phyloP scores from a whole-genome alignment of 495 filamentous ascomycete species.

The Aspergillus taichungensis region DNA sequence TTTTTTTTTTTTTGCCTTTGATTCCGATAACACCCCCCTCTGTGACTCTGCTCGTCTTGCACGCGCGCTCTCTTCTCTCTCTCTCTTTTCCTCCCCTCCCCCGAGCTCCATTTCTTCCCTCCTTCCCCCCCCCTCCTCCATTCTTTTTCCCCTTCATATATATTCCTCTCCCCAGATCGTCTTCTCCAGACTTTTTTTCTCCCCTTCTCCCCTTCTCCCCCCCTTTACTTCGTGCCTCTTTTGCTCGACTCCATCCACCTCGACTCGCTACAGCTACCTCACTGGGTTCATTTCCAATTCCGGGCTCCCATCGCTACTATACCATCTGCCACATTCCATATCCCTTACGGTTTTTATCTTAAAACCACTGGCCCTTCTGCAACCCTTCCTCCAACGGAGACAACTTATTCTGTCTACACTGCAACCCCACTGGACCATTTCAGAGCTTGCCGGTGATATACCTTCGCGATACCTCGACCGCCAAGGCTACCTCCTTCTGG shows the following conservation, averaged over 20 bases:
- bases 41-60: conserved; percentile 20
- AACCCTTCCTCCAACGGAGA: no score
- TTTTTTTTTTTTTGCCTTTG: conserved; percentile 6
- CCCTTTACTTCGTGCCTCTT: conserved; percentile 4
- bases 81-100: conserved; percentile 30
- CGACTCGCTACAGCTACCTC: conserved; percentile 3
- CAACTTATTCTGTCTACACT: no score
- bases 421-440: no score
- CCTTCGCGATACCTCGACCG: background rate
- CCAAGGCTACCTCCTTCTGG: conserved; percentile 7
- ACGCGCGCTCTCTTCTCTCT: no score
- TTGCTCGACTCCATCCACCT: conserved; percentile 6
- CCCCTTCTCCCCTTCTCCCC: conserved; percentile 8
- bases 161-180: conserved; percentile 21
- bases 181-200: conserved; percentile 20
- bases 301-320: conserved; percentile 3
- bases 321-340: conserved; percentile 2
- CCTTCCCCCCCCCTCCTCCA: conserved; percentile 36
- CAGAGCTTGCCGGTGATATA: no score
- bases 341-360: background rate
- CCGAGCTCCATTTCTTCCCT: conserved; percentile 22
- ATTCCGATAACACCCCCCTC: conserved; percentile 26
- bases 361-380: no score
- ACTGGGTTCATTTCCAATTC: conserved; percentile 6
- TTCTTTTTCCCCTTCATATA: conserved; percentile 20